phyloP scores from a whole-genome alignment of 2,329 filamentous ascomycete species.

The Sporothrix mexicana region DNA sequence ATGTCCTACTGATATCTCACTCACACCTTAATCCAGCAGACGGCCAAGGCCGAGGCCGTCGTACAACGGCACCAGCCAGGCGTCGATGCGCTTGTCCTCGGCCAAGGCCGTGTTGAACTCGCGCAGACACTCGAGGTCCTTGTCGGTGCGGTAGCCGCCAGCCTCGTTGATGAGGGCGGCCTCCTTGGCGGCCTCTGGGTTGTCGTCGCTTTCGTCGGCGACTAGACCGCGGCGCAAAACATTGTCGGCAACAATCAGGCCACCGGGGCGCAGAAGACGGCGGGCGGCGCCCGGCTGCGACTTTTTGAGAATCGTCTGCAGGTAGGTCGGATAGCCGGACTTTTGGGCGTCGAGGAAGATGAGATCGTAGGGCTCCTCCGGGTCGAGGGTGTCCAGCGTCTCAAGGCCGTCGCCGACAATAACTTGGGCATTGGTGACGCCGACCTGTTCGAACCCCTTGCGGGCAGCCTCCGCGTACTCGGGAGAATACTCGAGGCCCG shows the following conservation, averaged over 20 bases:
- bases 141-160: conserved; percentile 23
- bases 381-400: conserved; percentile 48
- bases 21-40: conserved; percentile 38
- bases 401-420: conserved; percentile 54
- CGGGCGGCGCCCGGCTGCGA: conserved; percentile 48
- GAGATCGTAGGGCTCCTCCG: conserved; percentile 56
- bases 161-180: conserved; percentile 15
- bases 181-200: conserved; percentile 41
- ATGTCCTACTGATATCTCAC: no score
- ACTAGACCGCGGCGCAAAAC: conserved; percentile 57
- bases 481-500: conserved; percentile 53
- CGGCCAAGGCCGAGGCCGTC: conserved; percentile 47
- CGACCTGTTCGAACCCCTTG: conserved; percentile 48
- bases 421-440: conserved; percentile 54
- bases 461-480: conserved; percentile 52
- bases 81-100: conserved; percentile 44
- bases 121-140: conserved; percentile 41
- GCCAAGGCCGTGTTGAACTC: conserved; percentile 47
- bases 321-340: conserved; percentile 56
- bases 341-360: conserved; percentile 63
- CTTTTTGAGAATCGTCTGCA: conserved; percentile 52
- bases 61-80: conserved; percentile 48
- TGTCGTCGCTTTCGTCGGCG: conserved; percentile 46
- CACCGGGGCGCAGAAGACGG: conserved; percentile 55
- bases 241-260: conserved; percentile 62